Evolutionary conservation across 1,284 basidiomycete genomes (phyloP).

Genomic region (Stereum hirsutum): DNA sequence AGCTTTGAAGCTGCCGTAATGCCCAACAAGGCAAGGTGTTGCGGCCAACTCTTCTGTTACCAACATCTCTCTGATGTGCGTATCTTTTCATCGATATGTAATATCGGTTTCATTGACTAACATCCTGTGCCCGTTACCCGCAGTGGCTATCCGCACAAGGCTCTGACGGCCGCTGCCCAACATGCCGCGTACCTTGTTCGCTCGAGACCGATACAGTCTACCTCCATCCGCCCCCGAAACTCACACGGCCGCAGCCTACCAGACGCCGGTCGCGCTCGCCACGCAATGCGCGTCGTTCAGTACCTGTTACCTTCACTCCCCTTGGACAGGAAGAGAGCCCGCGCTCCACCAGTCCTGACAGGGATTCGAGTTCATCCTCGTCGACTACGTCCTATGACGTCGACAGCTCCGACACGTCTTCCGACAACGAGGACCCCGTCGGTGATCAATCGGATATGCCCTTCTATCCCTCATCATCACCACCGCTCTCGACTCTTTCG

Average conservation of each 20-base stretch:
- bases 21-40: conserved; percentile 13
- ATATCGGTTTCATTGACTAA: not conserved
- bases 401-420: too few species aligned
- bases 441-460: too few species aligned
- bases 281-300: not conserved
- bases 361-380: not conserved
- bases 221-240: conserved; percentile 11
- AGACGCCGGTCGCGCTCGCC: not conserved
- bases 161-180: conserved; percentile 13
- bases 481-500: too few species aligned
- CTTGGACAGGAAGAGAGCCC: not conserved
- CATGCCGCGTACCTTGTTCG: conserved; percentile 12
- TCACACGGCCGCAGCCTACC: not conserved
- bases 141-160: conserved; percentile 10
- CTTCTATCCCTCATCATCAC: too few species aligned
- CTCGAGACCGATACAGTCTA: conserved; percentile 11
- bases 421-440: too few species aligned
- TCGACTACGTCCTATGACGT: not conserved
- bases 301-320: not conserved
- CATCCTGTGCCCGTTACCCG: not conserved
- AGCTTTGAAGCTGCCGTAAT: conserved; percentile 13
- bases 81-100: not conserved
- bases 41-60: conserved; percentile 13
- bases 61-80: conserved; percentile 14
- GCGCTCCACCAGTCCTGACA: not conserved